Evolutionary conservation across 1,139 yeast genomes (phyloP), one percentile per base, ranked within the genome.

Genomic region (Saccharomycopsis hybrid): DNA sequence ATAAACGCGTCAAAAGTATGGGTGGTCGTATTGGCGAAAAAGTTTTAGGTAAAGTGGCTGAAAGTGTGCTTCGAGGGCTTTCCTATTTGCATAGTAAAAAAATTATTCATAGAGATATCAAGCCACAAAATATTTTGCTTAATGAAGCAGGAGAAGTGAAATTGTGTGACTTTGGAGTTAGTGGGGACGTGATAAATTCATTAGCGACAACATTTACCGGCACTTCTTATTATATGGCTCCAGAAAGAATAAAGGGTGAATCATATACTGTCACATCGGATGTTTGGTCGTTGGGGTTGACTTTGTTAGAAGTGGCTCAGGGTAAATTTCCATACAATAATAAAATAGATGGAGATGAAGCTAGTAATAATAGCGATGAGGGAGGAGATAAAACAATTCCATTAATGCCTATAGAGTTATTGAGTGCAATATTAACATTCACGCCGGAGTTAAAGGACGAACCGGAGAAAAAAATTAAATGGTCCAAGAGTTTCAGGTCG

Each of bases 151-250:
- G 98, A 2, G 82, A 85, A 60, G 90, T 90, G 48, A 92, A 92
- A 64, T 71, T 92, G 45, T 92, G 98, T 68, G 98, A 92, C 69
- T 92, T 92, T 69, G 98, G 98, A n/a, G 98, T 92, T 35, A 84
- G 95, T 60, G 97, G 98, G 8, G 96, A 89, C 62, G 96, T 92
- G 11, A 97, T 90, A 28, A 85, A 90, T 64, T 88, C 97, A 0
- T 70, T 92, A 46, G 97, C 97, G 1, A 86, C 96, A 0, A 92
- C 98, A 0, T 92, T 90, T 63, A 94, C 96, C 0, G 98, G 98
- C 0, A 92, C 98, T 0, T 90, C 95, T 27, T 90, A 87, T 64
- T 92, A 92, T 65, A 92, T 92, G 98, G 97, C 97, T 0, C 98
- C 98, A 0, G 98, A 92, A 65, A 75, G 98, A 59, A 89, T 92